Percentiles rank a stretch among this genome's conserved stretches.
Evolutionary conservation across 306 rosid species (phyloP).

Genomic region (Mimosa pudica): DNA sequence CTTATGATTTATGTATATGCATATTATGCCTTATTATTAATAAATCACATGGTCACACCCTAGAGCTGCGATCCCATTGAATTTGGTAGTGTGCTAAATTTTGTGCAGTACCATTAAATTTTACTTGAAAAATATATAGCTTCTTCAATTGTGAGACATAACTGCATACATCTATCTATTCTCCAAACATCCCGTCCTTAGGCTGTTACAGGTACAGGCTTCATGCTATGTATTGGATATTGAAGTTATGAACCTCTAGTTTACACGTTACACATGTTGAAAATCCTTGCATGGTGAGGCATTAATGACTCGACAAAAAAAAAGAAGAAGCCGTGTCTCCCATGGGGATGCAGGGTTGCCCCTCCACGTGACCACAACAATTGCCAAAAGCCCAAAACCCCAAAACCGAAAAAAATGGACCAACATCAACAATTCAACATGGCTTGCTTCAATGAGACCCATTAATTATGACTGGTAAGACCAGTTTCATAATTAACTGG

Average conservation of each 20-base stretch:
- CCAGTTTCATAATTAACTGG: background rate
- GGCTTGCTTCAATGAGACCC: background rate
- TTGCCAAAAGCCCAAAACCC: background rate
- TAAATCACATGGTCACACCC: conserved; percentile 17
- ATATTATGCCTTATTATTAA: conserved; percentile 77
- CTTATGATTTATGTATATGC: too few relatives aligned
- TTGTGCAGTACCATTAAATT: too few relatives aligned
- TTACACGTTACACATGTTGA: background rate
- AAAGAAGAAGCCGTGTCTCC: background rate
- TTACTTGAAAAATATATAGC: too few relatives aligned
- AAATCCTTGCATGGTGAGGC: background rate
- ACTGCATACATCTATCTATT: too few relatives aligned
- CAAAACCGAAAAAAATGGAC: too few relatives aligned
- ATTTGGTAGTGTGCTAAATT: background rate
- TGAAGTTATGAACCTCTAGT: background rate
- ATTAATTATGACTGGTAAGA: background rate
- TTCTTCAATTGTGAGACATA: too few relatives aligned
- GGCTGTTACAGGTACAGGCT: background rate
- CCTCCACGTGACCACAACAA: background rate
- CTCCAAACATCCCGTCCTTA: too few relatives aligned
- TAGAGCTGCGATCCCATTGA: conserved; percentile 18
- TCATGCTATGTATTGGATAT: conserved; percentile 27
- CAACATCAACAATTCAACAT: too few relatives aligned
- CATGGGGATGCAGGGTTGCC: background rate
- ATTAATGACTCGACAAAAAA: background rate